Evolutionary conservation across 768 basidiomycete species (phyloP), one percentile per base, ranked within the genome.

Genomic region (Nidularia pulvinata): DNA sequence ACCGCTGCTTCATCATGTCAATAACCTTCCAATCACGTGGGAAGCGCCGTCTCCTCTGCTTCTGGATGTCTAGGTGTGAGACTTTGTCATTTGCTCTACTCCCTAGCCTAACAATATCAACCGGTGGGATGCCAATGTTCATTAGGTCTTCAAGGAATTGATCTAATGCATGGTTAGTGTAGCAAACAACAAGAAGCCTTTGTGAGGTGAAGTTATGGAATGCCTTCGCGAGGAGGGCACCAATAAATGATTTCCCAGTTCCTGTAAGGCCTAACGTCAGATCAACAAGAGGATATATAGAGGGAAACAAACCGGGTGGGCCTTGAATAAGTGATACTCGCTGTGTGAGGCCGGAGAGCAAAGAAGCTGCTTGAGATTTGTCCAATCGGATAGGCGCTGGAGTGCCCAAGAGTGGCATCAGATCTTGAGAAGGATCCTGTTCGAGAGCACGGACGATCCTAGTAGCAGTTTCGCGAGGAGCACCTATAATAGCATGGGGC

Each of bases 191-290:
- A 4, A 89, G 77, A 22, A 89, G 87, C 0, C 63, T 82, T 48
- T 75, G 70, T 0, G 58, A 14, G 0, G 80, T 79, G 50, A 66
- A 65, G 11, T 81, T 75, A 47, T 87, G 77, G 4, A 88, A 65
- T 3, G 78, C 69, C 58, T 88, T 89, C 0, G 85, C 85, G 0
- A 88, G 66, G 1, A 89, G 71, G 0, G 85, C 84, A 0, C 88
- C 88, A 19, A 89, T 83, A 60, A 88, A 88, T 0, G 86, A 88
- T 53, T 89, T 89, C 1, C 88, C 88, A 0, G 88, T 89, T 1
- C 88, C 88, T 88, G 30, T 19, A 25, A 22, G 25, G 45, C 10
- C n/a, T n/a, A n/a, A n/a, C n/a, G n/a, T n/a, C n/a, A n/a, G n/a
- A n/a, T n/a, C n/a, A 32, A 25, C 16, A 19, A 32, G 46, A 14